Conservation (phyloP, 352 stramenopile species). For the Thalassiosira livingstoniorum region DNA sequence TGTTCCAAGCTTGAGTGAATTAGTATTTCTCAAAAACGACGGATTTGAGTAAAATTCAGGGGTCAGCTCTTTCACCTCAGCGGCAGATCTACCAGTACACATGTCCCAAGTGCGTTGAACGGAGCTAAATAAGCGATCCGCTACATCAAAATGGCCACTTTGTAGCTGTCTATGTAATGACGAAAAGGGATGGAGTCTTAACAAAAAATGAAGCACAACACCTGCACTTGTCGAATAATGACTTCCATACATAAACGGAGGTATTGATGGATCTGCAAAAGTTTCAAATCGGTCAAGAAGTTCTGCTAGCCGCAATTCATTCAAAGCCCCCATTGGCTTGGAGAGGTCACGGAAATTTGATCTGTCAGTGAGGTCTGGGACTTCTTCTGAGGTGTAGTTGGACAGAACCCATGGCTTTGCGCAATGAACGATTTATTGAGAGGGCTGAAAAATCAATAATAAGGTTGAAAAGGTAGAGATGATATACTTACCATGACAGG, state of each 20-base stretch:
- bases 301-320: conserved; percentile 86
- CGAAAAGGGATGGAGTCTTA: conserved; percentile 96
- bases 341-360: conserved; percentile 93
- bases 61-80: conserved; percentile 98
- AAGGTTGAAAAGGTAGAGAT: conserved; percentile 8
- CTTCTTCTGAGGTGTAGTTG: conserved; percentile 92
- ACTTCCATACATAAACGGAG: conserved; percentile 90
- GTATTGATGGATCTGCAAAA: conserved; percentile 89
- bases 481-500: no score
- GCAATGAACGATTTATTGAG: no score
- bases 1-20: conserved; percentile 94
- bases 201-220: conserved; percentile 97
- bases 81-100: conserved; percentile 93
- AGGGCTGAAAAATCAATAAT: neutral
- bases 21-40: conserved; percentile 95
- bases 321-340: conserved; percentile 97
- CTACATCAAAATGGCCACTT: conserved; percentile 96
- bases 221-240: conserved; percentile 97
- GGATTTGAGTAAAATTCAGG: conserved; percentile 98
- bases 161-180: conserved; percentile 93
- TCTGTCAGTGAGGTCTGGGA: conserved; percentile 92
- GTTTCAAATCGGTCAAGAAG: conserved; percentile 88
- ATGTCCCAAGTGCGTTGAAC: conserved; percentile 94
- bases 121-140: conserved; percentile 96
- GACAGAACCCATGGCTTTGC: conserved; percentile 96